Percentiles rank a stretch among this genome's conserved stretches.
phyloP scores from a whole-genome alignment of 257 asterid genomes.

The Nyctanthes arbortristis region DNA sequence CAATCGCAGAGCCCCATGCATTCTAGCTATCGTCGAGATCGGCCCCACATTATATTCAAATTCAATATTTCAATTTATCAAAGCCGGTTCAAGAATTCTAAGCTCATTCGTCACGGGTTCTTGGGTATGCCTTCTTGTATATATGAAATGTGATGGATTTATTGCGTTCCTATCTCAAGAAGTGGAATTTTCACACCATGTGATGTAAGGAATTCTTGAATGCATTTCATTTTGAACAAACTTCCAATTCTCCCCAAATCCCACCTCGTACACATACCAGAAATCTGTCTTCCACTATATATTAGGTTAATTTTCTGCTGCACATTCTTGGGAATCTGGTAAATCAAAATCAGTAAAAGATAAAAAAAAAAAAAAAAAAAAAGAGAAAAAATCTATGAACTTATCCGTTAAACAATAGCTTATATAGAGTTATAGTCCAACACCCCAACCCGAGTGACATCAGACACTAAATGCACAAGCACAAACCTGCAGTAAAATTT shows the following conservation, averaged over 20 bases:
- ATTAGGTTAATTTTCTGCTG: conserved; percentile 9
- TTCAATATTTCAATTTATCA: no score
- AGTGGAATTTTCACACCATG: neutral
- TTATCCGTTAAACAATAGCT: neutral
- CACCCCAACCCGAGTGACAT: conserved; percentile 7
- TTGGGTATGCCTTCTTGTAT: no score
- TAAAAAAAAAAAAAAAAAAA: no score
- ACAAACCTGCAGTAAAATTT: no score
- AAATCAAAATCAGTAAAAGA: neutral
- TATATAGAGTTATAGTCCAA: neutral
- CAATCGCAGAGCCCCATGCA: no score
- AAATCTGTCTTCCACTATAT: conserved; percentile 24
- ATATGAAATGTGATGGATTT: no score
- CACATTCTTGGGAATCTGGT: conserved; percentile 25
- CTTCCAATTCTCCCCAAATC: conserved; percentile 19
- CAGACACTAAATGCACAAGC: conserved; percentile 20
- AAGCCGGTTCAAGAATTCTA: no score
- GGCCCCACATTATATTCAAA: no score
- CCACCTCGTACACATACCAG: conserved; percentile 25
- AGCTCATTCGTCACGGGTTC: no score
- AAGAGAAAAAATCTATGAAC: neutral
- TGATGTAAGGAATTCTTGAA: conserved; percentile 24
- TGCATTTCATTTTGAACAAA: conserved; percentile 30
- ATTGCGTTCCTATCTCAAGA: conserved; percentile 31
- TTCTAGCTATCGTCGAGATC: no score